A percentile compares a stretch with the other conserved stretches of the same genome.
These are phyloP conservation scores for Pyrenophora teres DNA, from an alignment of 2,329 filamentous ascomycete genomes.

Conservation along the genomic window DNA sequence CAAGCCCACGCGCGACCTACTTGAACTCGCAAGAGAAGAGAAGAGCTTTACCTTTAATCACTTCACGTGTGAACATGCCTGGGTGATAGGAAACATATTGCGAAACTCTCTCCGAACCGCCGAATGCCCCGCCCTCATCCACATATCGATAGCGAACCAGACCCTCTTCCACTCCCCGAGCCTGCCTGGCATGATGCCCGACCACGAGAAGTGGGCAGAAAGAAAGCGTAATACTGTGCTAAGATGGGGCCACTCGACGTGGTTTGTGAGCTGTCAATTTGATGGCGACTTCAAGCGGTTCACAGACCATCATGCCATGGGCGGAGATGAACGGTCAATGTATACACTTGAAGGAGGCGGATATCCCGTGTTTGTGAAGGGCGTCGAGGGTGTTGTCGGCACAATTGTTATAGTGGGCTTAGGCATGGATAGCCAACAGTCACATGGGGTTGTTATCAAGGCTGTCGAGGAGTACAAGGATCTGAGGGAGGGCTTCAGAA, in stretches of 20 bases:
- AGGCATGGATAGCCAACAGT: conserved; percentile 71
- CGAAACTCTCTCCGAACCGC: conserved; percentile 65
- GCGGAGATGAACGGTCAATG: conserved; percentile 55
- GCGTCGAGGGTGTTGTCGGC: conserved; percentile 75
- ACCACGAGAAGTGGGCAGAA: conserved; percentile 67
- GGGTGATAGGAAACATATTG: conserved; percentile 67
- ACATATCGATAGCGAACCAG: conserved; percentile 67
- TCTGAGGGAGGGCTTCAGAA: conserved; percentile 41
- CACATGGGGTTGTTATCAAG: conserved; percentile 77
- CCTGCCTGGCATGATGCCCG: conserved; percentile 68
- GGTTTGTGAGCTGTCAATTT: conserved; percentile 73
- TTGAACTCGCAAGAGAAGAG: conserved; percentile 50
- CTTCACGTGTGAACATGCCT: conserved; percentile 69
- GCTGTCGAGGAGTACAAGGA: conserved; percentile 62
- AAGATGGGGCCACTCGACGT: conserved; percentile 71
- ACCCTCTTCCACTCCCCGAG: conserved; percentile 73
- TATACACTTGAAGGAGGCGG: conserved; percentile 82
- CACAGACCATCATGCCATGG: conserved; percentile 66
- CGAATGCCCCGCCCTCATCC: conserved; percentile 62
- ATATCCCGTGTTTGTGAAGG: conserved; percentile 71
- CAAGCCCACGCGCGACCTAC: conserved; percentile 45
- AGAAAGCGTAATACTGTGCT: conserved; percentile 75
- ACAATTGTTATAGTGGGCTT: conserved; percentile 74
- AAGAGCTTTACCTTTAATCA: conserved; percentile 52
- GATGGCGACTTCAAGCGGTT: conserved; percentile 70